A percentile compares a stretch with the other conserved stretches of the same genome.
Evolutionary conservation across 2,329 filamentous ascomycete genomes (phyloP).

Genomic region (Pezicula carpinea): DNA sequence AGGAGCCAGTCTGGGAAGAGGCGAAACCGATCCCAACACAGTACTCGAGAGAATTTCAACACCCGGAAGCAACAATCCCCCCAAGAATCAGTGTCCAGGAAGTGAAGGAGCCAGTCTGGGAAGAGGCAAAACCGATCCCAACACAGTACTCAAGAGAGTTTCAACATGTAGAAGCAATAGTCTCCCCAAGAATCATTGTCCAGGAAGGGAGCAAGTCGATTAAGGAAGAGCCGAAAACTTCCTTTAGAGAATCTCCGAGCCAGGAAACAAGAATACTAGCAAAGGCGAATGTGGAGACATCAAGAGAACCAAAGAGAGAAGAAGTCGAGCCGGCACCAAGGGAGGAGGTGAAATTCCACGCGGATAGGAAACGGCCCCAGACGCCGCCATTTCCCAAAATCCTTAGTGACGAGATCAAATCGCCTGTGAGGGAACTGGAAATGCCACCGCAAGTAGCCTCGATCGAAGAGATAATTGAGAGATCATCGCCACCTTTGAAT

Average conservation of each 20-base stretch:
- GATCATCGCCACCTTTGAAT: not conserved
- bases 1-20: not conserved
- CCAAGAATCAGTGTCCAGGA: not conserved
- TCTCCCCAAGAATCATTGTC: not conserved
- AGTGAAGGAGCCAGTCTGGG: not conserved
- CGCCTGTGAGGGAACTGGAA: constrained; percentile 1
- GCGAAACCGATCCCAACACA: not conserved
- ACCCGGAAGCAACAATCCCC: not conserved
- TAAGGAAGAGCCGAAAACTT: not conserved
- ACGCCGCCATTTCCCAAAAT: constrained; percentile 6
- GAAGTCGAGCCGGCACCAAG: not conserved
- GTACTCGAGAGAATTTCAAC: not conserved
- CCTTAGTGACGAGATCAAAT: constrained; percentile 9
- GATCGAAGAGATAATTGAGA: constrained; percentile 8
- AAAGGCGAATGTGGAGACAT: not conserved
- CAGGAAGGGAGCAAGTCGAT: not conserved
- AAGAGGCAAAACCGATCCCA: not conserved
- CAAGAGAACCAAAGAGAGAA: too few species aligned
- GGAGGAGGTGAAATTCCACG: not conserved
- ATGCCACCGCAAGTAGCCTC: constrained; percentile 2
- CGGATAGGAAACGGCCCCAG: constrained; percentile 3
- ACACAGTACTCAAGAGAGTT: not conserved
- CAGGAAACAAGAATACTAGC: not conserved
- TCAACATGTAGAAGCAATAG: not conserved
- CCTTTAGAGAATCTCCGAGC: not conserved